Evolutionary conservation across 225 moss, liverwort and hornwort genomes (phyloP).

Genomic region (Sphagnum tenellum): DNA sequence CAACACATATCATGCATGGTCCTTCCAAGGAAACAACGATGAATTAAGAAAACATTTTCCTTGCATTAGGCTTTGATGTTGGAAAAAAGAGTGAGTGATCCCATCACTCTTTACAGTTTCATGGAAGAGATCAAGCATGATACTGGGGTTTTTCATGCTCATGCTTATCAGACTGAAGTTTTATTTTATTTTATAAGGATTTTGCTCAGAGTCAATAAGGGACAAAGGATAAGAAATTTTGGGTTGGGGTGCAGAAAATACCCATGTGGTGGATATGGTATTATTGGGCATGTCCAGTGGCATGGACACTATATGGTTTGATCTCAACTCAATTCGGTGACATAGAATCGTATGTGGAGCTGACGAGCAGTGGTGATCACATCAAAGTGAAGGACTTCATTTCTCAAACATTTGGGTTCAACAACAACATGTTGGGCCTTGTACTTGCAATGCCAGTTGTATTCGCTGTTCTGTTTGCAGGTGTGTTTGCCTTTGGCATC

Average conservation of each 20-base stretch:
- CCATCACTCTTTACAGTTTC: too few species aligned
- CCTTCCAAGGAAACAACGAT: too few species aligned
- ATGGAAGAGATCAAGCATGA: too few species aligned
- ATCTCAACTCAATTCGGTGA: conserved; percentile 31
- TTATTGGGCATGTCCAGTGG: conserved; percentile 32
- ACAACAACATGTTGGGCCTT: conserved; percentile 14
- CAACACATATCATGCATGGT: too few species aligned
- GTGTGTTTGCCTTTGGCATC: conserved; percentile 24
- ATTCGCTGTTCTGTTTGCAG: conserved; percentile 16
- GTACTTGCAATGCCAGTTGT: conserved; percentile 10
- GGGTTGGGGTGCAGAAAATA: conserved; percentile 4
- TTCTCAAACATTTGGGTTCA: conserved; percentile 17
- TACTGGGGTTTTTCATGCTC: too few species aligned
- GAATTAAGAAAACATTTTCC: too few species aligned
- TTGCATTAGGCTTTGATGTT: too few species aligned
- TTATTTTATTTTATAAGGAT: too few species aligned
- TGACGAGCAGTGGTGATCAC: not conserved
- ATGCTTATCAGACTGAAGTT: too few species aligned
- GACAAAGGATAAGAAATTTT: too few species aligned
- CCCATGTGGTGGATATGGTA: conserved; percentile 46
- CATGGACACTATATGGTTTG: conserved; percentile 34
- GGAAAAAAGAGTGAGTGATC: too few species aligned
- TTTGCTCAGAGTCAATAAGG: too few species aligned
- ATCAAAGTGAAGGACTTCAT: conserved; percentile 15
- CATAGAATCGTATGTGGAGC: conserved; percentile 1